Evolutionary conservation across 208 protist genomes (phyloP), one percentile per base, ranked within the genome.

Genomic region (Strigomonas galati): DNA sequence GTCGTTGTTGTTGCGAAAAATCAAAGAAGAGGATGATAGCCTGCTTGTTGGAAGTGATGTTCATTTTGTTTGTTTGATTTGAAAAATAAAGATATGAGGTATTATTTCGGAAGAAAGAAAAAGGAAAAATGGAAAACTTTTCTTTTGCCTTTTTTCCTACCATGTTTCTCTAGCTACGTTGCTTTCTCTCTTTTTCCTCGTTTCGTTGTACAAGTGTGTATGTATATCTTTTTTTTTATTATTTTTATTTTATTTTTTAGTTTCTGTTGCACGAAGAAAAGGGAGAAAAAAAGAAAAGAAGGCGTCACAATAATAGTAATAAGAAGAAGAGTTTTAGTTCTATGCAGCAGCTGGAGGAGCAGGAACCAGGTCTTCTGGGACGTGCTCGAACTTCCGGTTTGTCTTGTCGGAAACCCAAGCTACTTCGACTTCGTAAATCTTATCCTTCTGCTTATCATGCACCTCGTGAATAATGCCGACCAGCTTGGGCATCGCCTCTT

Each of bases 351-450:
- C 59, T 31, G 81, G 75, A 43, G 74, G 66, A 35, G 73, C 73
- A 23, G 90, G 82, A 52, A 93, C 79, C 60, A 88, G 56, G 27
- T 73, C 59, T 5, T 48, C 55, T 2, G 71, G 71, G 27, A 95
- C 85, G 70, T 89, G 89, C 71, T 83, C 71, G 65, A 94, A 97
- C 60, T 81, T 84, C 44, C 85, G 82, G 60, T 91, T 69, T 1
- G 83, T 85, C 69, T 84, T 96, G 35, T 98, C 89, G 70, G 96
- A 98, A 49, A 99, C 93, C 97, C 98, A 99, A 58, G 89, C 90
- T 53, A 99, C 87, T 64, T 99, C 98, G 21, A 99, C 78, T 69
- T 99, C 96, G 72, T 98, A 99, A 60, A 97, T 76, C 72, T 99
- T 99, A 72, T 99, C 98, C 75, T 93, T 92, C 65, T 85, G 79